Conservation (phyloP, 148 eudicot species). For the Dysphania ambrosioides region DNA sequence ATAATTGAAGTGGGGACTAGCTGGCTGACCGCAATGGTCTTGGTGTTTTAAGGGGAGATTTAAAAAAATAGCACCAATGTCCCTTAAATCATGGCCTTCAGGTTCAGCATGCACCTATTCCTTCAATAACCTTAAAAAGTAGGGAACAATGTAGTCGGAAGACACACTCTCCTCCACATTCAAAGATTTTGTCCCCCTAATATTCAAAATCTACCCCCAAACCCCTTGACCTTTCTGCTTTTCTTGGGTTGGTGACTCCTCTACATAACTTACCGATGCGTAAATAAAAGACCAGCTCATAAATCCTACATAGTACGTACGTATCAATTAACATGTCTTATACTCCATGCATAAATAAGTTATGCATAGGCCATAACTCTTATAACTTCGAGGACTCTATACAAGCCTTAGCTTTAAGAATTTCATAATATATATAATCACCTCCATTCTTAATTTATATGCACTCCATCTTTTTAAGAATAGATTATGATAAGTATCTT, state of each 20-base stretch:
- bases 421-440: no score
- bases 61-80: neutral
- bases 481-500: no score
- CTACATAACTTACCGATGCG: neutral
- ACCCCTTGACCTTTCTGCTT: neutral
- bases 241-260: constrained; percentile 4
- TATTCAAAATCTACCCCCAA: neutral
- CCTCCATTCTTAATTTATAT: no score
- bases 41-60: neutral
- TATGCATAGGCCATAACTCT: no score
- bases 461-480: no score
- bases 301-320: neutral
- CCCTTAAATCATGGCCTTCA: constrained; percentile 17
- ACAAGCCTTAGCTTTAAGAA: no score
- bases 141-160: constrained; percentile 24
- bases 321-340: no score
- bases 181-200: constrained; percentile 23
- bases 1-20: constrained; percentile 33
- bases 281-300: neutral
- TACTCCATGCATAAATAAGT: no score
- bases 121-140: constrained; percentile 22
- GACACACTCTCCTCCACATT: constrained; percentile 16
- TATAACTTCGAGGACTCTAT: no score
- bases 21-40: constrained; percentile 14
- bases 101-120: constrained; percentile 28